These are phyloP conservation scores for Pseudofabraea citricarpa DNA, from an alignment of 2,329 filamentous ascomycete species.

Conservation along the genomic window DNA sequence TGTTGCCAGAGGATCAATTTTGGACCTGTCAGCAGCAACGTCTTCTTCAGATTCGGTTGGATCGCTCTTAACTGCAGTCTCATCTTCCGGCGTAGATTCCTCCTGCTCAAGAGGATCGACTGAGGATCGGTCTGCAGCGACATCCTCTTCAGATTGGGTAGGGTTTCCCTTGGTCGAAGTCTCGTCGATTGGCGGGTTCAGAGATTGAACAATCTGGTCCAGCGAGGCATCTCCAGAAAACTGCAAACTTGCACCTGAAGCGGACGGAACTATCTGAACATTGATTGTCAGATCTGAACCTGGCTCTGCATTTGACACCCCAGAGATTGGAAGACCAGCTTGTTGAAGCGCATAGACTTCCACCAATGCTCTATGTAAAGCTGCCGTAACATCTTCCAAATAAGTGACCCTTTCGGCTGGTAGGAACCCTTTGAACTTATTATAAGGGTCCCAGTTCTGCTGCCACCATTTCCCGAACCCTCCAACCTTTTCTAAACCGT, in stretches of 20 bases:
- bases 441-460: conserved; percentile 28
- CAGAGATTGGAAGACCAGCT: conserved; percentile 29
- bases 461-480: conserved; percentile 37
- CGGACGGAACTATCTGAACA: conserved; percentile 21
- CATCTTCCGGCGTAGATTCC: conserved; percentile 11
- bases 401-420: conserved; percentile 30
- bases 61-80: conserved; percentile 12
- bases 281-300: conserved; percentile 16
- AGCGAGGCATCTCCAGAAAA: conserved; percentile 13
- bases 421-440: conserved; percentile 37
- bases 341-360: conserved; percentile 47
- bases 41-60: conserved; percentile 23
- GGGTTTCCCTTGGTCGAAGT: conserved; percentile 13
- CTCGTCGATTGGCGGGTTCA: conserved; percentile 14
- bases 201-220: conserved; percentile 13
- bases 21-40: conserved; percentile 20
- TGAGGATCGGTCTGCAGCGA: conserved; percentile 21
- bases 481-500: conserved; percentile 50
- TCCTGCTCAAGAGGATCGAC: conserved; percentile 12
- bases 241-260: conserved; percentile 14
- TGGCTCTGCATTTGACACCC: conserved; percentile 12
- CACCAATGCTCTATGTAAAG: conserved; percentile 50
- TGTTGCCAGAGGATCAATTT: conserved; percentile 4
- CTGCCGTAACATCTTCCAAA: conserved; percentile 30
- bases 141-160: conserved; percentile 22